phyloP scores from a whole-genome alignment of 495 filamentous ascomycete genomes.

The Tetracladium marchalianum region DNA sequence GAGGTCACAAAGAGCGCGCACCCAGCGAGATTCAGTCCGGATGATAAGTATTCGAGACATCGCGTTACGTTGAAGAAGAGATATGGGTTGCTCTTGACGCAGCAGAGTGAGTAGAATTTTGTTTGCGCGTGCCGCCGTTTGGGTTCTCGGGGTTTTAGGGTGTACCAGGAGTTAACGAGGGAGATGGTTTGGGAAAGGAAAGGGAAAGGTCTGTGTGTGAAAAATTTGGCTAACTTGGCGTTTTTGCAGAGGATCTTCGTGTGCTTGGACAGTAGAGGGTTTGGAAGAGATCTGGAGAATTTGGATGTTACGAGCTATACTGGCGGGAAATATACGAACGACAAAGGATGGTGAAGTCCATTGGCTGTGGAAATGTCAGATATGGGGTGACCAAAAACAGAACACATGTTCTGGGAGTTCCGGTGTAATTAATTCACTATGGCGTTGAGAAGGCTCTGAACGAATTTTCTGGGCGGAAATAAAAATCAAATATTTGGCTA shows the following conservation, averaged over 20 bases:
- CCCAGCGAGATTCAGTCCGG: constrained; percentile 92
- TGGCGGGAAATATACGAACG: too few relatives aligned
- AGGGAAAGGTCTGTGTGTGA: not conserved
- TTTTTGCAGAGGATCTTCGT: constrained; percentile 26
- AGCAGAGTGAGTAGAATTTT: constrained; percentile 55
- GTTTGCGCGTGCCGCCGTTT: not conserved
- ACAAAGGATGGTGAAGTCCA: too few relatives aligned
- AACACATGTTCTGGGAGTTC: too few relatives aligned
- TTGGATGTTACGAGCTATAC: too few relatives aligned
- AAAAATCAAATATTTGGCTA: too few relatives aligned
- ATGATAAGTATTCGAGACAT: constrained; percentile 96
- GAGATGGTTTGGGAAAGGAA: not conserved
- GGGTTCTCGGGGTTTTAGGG: too few relatives aligned
- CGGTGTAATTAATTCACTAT: too few relatives aligned
- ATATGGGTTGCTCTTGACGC: constrained; percentile 75
- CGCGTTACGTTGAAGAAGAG: constrained; percentile 87
- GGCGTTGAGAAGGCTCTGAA: too few relatives aligned
- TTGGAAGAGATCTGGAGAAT: not conserved
- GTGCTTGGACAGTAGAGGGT: constrained; percentile 27
- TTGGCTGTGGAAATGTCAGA: too few relatives aligned
- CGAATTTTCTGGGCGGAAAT: too few relatives aligned
- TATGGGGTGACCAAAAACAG: too few relatives aligned
- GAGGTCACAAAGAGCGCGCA: constrained; percentile 91
- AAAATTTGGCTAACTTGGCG: constrained; percentile 1
- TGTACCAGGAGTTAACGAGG: too few relatives aligned